Evolutionary conservation across 805 yeast species (phyloP).

Genomic region (Hermanozyma aechmeae): DNA sequence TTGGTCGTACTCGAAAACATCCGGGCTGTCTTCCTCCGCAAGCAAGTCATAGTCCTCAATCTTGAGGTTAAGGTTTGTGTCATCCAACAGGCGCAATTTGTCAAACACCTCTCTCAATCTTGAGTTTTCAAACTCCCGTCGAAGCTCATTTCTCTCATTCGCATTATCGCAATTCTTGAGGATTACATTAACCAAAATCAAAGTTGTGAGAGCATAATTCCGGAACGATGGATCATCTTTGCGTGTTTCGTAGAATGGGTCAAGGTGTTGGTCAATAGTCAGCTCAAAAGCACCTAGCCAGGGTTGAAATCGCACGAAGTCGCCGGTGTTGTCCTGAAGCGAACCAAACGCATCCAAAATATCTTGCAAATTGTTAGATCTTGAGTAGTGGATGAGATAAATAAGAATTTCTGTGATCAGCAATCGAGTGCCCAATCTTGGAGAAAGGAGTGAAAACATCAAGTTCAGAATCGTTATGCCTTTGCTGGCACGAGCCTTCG

Average conservation of each 20-base stretch:
- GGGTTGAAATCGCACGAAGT: conserved; percentile 28
- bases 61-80: conserved; percentile 23
- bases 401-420: conserved; percentile 33
- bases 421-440: conserved; percentile 29
- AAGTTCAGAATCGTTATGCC: conserved; percentile 6
- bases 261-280: conserved; percentile 21
- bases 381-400: conserved; percentile 16
- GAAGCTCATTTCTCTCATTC: conserved; percentile 18
- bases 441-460: conserved; percentile 29
- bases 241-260: too few species aligned
- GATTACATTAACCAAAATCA: conserved; percentile 26
- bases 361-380: conserved; percentile 13
- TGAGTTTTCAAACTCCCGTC: conserved; percentile 29
- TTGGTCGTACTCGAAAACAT: not conserved
- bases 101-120: conserved; percentile 25
- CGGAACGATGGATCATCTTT: conserved; percentile 16
- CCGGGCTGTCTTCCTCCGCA: conserved; percentile 30
- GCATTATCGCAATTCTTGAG: conserved; percentile 18
- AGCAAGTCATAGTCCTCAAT: conserved; percentile 27
- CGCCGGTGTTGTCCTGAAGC: conserved; percentile 28
- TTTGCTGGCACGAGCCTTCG: conserved; percentile 1
- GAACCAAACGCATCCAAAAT: conserved; percentile 22
- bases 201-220: conserved; percentile 26
- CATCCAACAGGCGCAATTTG: conserved; percentile 21
- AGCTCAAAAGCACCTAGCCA: conserved; percentile 31